Evolutionary conservation across 2,329 filamentous ascomycete genomes (phyloP).

Genomic region (Pezicula radicicola): DNA sequence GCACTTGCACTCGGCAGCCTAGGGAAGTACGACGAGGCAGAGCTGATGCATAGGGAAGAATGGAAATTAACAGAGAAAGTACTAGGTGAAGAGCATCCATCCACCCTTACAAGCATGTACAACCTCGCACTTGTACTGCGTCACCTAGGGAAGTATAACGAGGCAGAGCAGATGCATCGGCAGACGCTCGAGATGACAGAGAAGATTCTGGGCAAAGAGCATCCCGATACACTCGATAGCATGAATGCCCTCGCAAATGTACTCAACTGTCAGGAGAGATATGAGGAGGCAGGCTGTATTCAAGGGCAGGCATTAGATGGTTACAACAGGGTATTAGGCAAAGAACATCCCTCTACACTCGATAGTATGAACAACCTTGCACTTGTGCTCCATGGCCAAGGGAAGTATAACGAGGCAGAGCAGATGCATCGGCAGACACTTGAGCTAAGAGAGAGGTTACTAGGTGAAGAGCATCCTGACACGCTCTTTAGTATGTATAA

Average conservation of each 20-base stretch:
- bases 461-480: neutral
- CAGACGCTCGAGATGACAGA: neutral
- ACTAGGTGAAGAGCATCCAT: neutral
- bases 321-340: constrained; percentile 4
- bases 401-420: neutral
- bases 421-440: neutral
- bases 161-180: constrained; percentile 4
- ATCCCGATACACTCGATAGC: constrained; percentile 4
- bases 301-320: constrained; percentile 9
- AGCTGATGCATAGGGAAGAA: neutral
- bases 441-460: neutral
- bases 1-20: neutral
- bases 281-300: constrained; percentile 17
- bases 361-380: constrained; percentile 3
- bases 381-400: neutral
- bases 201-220: constrained; percentile 1
- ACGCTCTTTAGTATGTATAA: neutral
- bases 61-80: neutral
- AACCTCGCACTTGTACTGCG: constrained; percentile 1
- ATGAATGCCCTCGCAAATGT: constrained; percentile 12
- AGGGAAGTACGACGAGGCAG: neutral
- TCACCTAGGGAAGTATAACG: constrained; percentile 2
- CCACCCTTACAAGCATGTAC: neutral
- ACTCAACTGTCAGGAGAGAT: constrained; percentile 11
- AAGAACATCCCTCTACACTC: constrained; percentile 6